A percentile compares a stretch with the other conserved stretches of the same genome.
phyloP scores from a whole-genome alignment of 805 yeast genomes.

The Candida nemodendra region DNA sequence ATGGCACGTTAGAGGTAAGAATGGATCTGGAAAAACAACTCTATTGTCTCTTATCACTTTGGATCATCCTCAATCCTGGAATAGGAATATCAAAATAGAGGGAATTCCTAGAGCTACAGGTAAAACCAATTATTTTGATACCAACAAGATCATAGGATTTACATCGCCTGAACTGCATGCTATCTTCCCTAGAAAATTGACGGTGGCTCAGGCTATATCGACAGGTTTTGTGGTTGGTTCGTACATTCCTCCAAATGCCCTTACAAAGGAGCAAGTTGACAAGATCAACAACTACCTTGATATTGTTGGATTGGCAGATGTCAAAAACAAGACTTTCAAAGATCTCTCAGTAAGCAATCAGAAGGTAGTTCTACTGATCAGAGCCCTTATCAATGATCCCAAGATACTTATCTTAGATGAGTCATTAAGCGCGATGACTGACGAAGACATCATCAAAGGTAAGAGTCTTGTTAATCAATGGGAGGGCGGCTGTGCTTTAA shows the following conservation, averaged over 20 bases:
- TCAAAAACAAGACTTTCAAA: conserved; percentile 43
- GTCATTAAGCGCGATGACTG: conserved; percentile 89
- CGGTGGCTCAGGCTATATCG: conserved; percentile 55
- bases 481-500: conserved; percentile 64
- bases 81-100: conserved; percentile 57
- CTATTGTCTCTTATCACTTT: conserved; percentile 80
- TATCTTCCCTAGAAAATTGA: conserved; percentile 61
- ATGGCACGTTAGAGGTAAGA: conserved; percentile 88
- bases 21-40: conserved; percentile 94
- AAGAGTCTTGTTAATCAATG: conserved; percentile 50
- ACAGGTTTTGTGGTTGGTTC: conserved; percentile 79
- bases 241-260: conserved; percentile 45
- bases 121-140: conserved; percentile 67
- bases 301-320: conserved; percentile 42
- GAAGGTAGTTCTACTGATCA: conserved; percentile 68
- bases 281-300: conserved; percentile 46
- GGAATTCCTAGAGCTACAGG: conserved; percentile 76
- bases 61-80: conserved; percentile 98
- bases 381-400: conserved; percentile 80
- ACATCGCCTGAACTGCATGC: conserved; percentile 93
- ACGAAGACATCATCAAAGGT: conserved; percentile 53
- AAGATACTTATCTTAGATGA: conserved; percentile 81
- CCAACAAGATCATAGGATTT: conserved; percentile 77
- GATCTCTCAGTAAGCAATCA: conserved; percentile 70
- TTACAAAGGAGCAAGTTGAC: conserved; percentile 37